Evolutionary conservation across 148 eudicot genomes (phyloP), one percentile per base, ranked within the genome.

Genomic region (Camellia japonica): DNA sequence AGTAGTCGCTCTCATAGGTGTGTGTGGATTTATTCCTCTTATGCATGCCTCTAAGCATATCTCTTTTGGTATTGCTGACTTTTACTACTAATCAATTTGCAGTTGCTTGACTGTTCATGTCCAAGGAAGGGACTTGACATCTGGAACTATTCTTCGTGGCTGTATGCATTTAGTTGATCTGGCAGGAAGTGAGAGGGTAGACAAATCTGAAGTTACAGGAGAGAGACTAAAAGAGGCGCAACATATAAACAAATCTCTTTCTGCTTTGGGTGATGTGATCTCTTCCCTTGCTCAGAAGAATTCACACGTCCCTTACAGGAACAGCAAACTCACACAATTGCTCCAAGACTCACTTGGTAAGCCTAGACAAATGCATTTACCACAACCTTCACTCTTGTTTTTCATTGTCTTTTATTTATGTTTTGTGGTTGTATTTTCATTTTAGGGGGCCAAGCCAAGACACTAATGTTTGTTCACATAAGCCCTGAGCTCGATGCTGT

Each of bases 1-100:
- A 95, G 99, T 79, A 95, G 99, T 89, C 99, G 99, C 67, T 95
- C 99, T 89, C 98, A 94, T 82, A 94, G 98, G 98, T 92, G 74
- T 49, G 98, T 90, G 71, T 51, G 51, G 13, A 23, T 58, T 20
- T 42, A n/a, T 51, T 81, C 63, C 56, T 69, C n/a, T 30, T 20
- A 43, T 18, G 8, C 38, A 51, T 51, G 46, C 52, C 56, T 52
- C 46, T 64, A 78, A 78, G 38, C 38, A 56, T 30, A 30, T 19
- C 23, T 75, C n/a, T n/a, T 61, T 42, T n/a, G 44, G 13, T 69
- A 75, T 66, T 54, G 43, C 79, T 78, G 65, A 78, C 76, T 71
- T 44, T n/a, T 15, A 15, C 64, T 60, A 46, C 43, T 77, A n/a
- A 76, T 72, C 18, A 60, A 41, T 54, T 44, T 87, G 90, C 93